Conservation (phyloP, 164 flowering plant species). For the Vitis rupestris region DNA sequence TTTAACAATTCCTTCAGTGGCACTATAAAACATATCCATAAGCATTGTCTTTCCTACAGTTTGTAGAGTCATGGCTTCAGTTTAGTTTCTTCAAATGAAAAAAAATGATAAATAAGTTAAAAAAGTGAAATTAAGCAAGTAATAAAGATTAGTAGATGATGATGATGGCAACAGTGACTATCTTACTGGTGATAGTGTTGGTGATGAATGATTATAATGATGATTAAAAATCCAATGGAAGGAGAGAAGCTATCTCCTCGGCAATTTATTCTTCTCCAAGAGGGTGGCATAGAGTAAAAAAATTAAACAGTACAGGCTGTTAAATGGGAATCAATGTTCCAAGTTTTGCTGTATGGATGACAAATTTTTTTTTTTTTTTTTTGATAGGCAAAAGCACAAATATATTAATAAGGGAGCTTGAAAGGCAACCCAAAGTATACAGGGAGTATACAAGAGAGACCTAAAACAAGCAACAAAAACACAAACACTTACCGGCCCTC, state of each 20-base stretch:
- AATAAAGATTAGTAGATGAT: background rate
- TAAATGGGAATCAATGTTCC: background rate
- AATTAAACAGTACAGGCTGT: background rate
- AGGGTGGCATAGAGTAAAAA: background rate
- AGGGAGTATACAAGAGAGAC: too few species aligned
- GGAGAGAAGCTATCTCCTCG: background rate
- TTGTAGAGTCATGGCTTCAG: constrained; percentile 3
- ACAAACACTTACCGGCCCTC: too few species aligned
- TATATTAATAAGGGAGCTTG: too few species aligned
- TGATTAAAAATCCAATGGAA: background rate
- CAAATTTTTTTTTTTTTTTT: too few species aligned
- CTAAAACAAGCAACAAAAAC: too few species aligned
- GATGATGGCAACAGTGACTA: too few species aligned
- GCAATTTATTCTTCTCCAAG: background rate
- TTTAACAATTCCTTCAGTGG: constrained; percentile 79
- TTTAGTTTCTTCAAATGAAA: background rate
- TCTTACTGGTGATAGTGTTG: too few species aligned
- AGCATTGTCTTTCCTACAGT: constrained; percentile 93
- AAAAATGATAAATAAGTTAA: background rate
- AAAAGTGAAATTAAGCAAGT: background rate
- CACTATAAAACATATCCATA: constrained; percentile 93
- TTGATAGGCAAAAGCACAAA: too few species aligned
- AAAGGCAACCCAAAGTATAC: too few species aligned
- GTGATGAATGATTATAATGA: too few species aligned
- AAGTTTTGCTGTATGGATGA: background rate